phyloP scores from a whole-genome alignment of 495 filamentous ascomycete species.

The Penicillium egyptiacum region DNA sequence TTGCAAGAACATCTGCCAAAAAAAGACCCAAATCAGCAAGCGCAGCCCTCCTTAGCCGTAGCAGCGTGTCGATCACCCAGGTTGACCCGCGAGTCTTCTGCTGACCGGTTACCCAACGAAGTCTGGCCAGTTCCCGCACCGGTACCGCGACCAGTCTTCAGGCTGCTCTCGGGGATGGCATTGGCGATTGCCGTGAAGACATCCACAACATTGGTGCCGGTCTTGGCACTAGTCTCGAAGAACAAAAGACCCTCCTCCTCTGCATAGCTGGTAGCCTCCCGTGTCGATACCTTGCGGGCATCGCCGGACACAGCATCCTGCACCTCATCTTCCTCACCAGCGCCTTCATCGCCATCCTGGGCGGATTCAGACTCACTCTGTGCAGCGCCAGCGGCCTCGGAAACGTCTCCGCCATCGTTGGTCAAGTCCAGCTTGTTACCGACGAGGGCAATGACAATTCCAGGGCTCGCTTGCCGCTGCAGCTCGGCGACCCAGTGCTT shows the following conservation, averaged over 20 bases:
- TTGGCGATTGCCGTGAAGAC: conserved; percentile 99
- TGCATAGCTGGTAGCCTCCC: conserved; percentile 89
- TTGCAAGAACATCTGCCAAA: conserved; percentile 16
- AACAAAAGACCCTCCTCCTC: conserved; percentile 92
- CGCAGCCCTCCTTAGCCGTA: conserved; percentile 86
- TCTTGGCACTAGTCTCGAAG: conserved; percentile 98
- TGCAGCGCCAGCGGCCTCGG: conserved; percentile 31
- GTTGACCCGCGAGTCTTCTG: conserved; percentile 48
- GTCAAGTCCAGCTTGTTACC: conserved; percentile 96
- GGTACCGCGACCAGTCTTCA: conserved; percentile 78
- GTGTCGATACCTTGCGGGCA: conserved; percentile 80
- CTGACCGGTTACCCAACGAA: conserved; percentile 38
- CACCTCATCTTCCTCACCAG: conserved; percentile 55
- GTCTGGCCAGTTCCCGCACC: conserved; percentile 58
- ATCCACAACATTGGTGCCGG: conserved; percentile 86
- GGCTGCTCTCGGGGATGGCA: conserved; percentile 90
- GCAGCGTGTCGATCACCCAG: conserved; percentile 43
- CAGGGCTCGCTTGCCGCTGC: conserved; percentile 94
- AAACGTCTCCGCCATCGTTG: conserved; percentile 48
- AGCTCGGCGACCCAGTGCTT: conserved; percentile 99
- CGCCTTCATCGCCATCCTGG: conserved; percentile 39
- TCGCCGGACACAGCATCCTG: conserved; percentile 65
- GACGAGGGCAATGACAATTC: conserved; percentile 95
- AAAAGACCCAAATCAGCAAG: conserved; percentile 60
- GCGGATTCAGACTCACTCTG: conserved; percentile 30